Conservation (phyloP, 2,329 filamentous ascomycete species). For the Chrysoporthe puriensis region DNA sequence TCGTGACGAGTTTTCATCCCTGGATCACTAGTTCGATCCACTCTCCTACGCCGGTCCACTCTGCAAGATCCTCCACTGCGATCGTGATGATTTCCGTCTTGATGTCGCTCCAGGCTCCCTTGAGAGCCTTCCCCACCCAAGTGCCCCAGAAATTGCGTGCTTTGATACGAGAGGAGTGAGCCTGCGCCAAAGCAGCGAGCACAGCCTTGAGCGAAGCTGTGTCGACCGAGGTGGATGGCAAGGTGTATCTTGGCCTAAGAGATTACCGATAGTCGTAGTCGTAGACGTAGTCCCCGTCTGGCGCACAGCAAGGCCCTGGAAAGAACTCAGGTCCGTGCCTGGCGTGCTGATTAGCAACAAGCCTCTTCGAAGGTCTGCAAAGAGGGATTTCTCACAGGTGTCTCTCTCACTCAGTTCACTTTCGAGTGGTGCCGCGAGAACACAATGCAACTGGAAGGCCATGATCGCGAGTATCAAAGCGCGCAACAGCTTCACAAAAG, state of each 20-base stretch:
- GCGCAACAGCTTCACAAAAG: neutral
- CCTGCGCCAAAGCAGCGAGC: neutral
- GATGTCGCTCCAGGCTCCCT: neutral
- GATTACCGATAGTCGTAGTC: conserved; percentile 3
- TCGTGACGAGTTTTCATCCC: conserved; percentile 1
- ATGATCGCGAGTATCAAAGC: neutral
- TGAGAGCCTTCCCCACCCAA: conserved; percentile 5
- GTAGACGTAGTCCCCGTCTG: neutral
- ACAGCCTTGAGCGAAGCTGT: neutral
- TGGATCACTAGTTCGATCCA: neutral
- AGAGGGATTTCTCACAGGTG: neutral
- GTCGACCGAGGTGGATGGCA: neutral
- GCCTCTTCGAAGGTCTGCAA: neutral
- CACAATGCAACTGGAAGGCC: neutral
- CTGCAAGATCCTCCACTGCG: neutral
- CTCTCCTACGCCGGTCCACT: neutral
- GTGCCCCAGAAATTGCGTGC: conserved; percentile 3
- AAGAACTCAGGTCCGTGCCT: conserved; percentile 5
- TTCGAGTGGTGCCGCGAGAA: neutral
- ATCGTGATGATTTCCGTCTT: conserved; percentile 1
- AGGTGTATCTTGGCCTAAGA: neutral
- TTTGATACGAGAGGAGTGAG: conserved; percentile 1
- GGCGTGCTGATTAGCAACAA: neutral
- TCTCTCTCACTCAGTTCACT: neutral
- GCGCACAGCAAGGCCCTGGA: neutral